These are phyloP conservation scores for Geranium rotundifolium DNA, from an alignment of 345 rosid species.

Conservation along the genomic window DNA sequence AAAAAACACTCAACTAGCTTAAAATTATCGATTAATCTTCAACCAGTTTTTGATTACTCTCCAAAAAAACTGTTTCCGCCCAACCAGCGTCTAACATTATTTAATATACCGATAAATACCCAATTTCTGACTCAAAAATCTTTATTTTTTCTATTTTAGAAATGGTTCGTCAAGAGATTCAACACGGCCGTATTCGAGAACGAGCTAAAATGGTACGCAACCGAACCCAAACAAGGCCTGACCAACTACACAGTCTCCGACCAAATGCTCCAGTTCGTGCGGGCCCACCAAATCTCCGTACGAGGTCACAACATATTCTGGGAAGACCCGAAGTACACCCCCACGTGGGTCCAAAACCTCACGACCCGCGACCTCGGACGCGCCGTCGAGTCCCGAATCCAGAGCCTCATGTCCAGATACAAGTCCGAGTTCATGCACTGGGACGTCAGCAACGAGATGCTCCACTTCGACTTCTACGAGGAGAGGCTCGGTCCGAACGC, in stretches of 20 bases:
- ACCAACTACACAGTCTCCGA: constrained; percentile 55
- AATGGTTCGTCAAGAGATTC: constrained; percentile 74
- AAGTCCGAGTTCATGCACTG: constrained; percentile 66
- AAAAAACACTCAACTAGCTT: too few relatives aligned
- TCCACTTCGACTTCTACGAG: constrained; percentile 78
- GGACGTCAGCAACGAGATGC: constrained; percentile 90
- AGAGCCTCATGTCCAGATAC: constrained; percentile 65
- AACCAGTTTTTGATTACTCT: too few relatives aligned
- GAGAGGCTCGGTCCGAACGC: constrained; percentile 50
- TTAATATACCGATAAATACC: too few relatives aligned
- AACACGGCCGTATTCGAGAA: constrained; percentile 81
- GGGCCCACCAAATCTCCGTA: constrained; percentile 41
- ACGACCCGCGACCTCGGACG: constrained; percentile 27
- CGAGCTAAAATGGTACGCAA: constrained; percentile 86
- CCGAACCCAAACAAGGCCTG: constrained; percentile 61
- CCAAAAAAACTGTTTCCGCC: too few relatives aligned
- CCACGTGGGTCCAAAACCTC: constrained; percentile 49
- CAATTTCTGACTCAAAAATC: too few relatives aligned
- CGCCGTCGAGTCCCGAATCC: constrained; percentile 50
- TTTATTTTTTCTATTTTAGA: constrained; percentile 36
- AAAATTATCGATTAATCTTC: too few relatives aligned
- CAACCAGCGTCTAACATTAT: too few relatives aligned
- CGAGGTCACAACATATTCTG: constrained; percentile 93
- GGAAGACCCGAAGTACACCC: constrained; percentile 74
- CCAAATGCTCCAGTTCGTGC: constrained; percentile 46